Evolutionary conservation across 106 monocot species (phyloP).

Genomic region (Posidonia australis): DNA sequence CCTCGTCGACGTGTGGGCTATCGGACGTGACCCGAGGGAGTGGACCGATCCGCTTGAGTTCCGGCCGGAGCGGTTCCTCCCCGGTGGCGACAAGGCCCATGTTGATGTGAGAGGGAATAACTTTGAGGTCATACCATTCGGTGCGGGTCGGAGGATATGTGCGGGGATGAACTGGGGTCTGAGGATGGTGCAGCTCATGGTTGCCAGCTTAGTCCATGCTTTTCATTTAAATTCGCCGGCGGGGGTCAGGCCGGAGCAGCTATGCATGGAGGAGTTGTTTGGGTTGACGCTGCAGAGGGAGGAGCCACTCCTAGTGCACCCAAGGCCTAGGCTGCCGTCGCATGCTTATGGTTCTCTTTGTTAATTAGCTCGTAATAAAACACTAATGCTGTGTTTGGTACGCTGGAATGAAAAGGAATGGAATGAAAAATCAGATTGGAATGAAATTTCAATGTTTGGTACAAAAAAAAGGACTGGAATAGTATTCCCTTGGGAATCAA

Average conservation of each 20-base stretch:
- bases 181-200: slow-evolving; percentile 19
- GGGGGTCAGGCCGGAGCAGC: slow-evolving; percentile 9
- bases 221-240: slow-evolving; percentile 20
- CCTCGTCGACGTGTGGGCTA: slow-evolving; percentile 20
- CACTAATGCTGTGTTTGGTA: too few species aligned
- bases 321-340: background rate
- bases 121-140: slow-evolving; percentile 29
- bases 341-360: background rate
- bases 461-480: too few species aligned
- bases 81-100: slow-evolving; percentile 10
- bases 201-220: slow-evolving; percentile 18
- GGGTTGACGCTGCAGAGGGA: slow-evolving; percentile 24
- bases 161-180: slow-evolving; percentile 23
- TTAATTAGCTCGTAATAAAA: too few species aligned
- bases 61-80: slow-evolving; percentile 17
- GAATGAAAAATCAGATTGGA: too few species aligned
- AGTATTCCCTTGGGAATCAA: too few species aligned
- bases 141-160: slow-evolving; percentile 27
- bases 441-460: too few species aligned
- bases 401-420: too few species aligned
- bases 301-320: background rate
- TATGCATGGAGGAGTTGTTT: slow-evolving; percentile 29
- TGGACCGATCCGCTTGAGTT: slow-evolving; percentile 17
- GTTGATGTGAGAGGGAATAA: slow-evolving; percentile 21
- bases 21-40: slow-evolving; percentile 2